Base-by-base conservation (phyloP, 2,329 filamentous ascomycete species). In the Cladorrhinum sp. region DNA sequence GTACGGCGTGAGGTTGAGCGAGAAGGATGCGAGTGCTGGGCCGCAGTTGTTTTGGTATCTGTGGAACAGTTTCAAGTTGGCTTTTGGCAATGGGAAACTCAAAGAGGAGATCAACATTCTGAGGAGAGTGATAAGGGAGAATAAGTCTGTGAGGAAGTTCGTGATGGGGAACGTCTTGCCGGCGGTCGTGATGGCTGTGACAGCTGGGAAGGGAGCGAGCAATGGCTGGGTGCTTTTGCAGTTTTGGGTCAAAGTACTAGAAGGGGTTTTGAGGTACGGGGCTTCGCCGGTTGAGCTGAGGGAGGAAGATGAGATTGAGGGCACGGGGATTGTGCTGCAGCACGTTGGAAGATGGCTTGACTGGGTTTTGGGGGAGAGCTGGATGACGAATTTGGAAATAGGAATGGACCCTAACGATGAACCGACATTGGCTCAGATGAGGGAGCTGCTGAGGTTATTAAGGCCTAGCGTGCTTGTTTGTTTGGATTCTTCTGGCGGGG, bases 41-140 rank as follows among this genome's bases (percentile, higher is more conserved):
- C 76, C 79, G 18, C 78, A 79, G 57, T 75, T 86, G 2, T 86
- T 86, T 67, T 81, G 81, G 68, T 82, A 84, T 60, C 74, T 86
- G 1, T 81, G 79, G 67, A 82, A 82, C 65, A 84, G 81, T 69
- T 84, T 84, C 68, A 85, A 84, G 67, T 72, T 80, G 56, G 80
- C 82, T 0, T 69, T 86, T 2, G 76, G 77, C 49, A 80, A 80
- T 59, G 74, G 78, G 59, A 77, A 75, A 55, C 73, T 85, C n/a
- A 68, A 67, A 5, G 75, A 79, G 5, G 80, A 85, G 66, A 70
- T 75, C 25, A 65, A 60, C 4, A 78, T 85, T 55, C 66, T 86
- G 20, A 71, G 71, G 36, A 74, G 74, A 57, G 81, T 80, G n/a
- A 79, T 85, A 78, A 18, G 45, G 8, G 72, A 69, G n/a, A 75